Conservation (phyloP, 768 basidiomycete species). For the Phanerochaete carnosa region DNA sequence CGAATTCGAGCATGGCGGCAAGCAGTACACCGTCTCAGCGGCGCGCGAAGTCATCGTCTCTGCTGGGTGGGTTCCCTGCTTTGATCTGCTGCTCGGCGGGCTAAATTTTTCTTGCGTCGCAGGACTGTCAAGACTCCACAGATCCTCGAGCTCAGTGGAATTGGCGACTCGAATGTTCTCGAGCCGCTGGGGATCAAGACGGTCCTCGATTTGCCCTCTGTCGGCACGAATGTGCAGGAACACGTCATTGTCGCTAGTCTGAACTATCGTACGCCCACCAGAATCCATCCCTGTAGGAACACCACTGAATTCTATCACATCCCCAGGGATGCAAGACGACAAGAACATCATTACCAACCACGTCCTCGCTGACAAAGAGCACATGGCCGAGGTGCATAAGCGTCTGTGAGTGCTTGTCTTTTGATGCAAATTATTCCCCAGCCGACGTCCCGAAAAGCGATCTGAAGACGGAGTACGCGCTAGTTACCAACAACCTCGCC, state of each 20-base stretch:
- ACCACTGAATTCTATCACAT: conserved; percentile 29
- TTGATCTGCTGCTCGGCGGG: conserved; percentile 32
- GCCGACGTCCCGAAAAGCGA: not conserved
- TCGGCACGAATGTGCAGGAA: conserved; percentile 44
- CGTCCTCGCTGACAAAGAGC: not conserved
- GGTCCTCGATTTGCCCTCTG: conserved; percentile 39
- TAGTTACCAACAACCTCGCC: not conserved
- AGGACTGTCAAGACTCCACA: conserved; percentile 43
- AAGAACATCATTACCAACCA: not conserved
- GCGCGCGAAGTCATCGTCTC: not conserved
- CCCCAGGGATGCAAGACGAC: conserved; percentile 23
- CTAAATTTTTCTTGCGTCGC: conserved; percentile 31
- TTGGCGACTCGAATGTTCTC: conserved; percentile 36
- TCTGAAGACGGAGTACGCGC: not conserved
- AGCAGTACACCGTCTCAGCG: not conserved
- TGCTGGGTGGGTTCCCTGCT: not conserved
- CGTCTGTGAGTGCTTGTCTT: not conserved
- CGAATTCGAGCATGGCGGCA: not conserved
- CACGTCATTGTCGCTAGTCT: conserved; percentile 18
- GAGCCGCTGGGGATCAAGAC: conserved; percentile 29
- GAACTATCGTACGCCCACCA: not conserved
- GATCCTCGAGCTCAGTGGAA: conserved; percentile 42
- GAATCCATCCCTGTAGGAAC: not conserved
- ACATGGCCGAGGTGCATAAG: not conserved
- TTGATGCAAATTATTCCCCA: not conserved